Conservation (phyloP, 352 stramenopile genomes). For the Phytopythium kandeliae region DNA sequence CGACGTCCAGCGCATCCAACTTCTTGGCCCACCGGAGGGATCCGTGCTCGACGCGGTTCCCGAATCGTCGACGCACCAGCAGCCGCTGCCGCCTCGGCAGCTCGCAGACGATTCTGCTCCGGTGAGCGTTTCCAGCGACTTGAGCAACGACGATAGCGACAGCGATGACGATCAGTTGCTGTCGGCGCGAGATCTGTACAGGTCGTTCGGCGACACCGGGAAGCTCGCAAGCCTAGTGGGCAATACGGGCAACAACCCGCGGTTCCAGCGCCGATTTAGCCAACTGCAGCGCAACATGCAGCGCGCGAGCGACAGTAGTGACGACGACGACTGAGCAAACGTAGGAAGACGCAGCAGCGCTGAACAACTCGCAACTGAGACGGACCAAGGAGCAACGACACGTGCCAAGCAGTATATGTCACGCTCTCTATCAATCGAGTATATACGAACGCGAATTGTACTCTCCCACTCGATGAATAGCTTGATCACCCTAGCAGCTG, state of each 20-base stretch:
- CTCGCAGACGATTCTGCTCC: not conserved
- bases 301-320: slow-evolving; percentile 41
- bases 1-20: slow-evolving; percentile 15
- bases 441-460: no score
- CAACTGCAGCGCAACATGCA: slow-evolving; percentile 59
- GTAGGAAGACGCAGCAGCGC: no score
- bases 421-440: not conserved
- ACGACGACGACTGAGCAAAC: slow-evolving; percentile 7
- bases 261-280: slow-evolving; percentile 48
- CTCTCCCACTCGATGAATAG: no score
- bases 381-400: no score
- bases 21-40: slow-evolving; percentile 17
- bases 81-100: not conserved
- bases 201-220: slow-evolving; percentile 39
- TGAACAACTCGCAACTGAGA: no score
- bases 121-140: slow-evolving; percentile 5
- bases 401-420: not conserved
- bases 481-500: no score
- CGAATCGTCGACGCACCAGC: not conserved
- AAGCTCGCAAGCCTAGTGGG: slow-evolving; percentile 37
- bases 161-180: slow-evolving; percentile 33
- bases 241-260: slow-evolving; percentile 22
- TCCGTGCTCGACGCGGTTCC: slow-evolving; percentile 21
- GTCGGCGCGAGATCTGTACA: slow-evolving; percentile 35
- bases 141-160: slow-evolving; percentile 17